Evolutionary conservation across 306 rosid genomes (phyloP).

Genomic region (Begonia fuchsioides): DNA sequence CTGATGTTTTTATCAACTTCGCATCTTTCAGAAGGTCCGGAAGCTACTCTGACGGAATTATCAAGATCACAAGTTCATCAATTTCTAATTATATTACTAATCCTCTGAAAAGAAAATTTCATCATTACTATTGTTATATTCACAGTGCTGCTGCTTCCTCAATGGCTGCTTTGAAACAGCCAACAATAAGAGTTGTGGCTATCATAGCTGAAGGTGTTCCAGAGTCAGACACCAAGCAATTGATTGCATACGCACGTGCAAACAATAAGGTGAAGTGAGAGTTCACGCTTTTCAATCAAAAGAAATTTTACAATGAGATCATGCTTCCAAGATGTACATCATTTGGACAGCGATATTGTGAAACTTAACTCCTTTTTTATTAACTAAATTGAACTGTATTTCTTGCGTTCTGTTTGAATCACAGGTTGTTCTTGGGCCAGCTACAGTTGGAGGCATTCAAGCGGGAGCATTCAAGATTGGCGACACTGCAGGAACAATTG

Average conservation of each 20-base stretch:
- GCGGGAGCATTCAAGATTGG: conserved; percentile 99
- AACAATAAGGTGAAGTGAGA: conserved; percentile 66
- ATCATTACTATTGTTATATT: conserved; percentile 6
- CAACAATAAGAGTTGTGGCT: conserved; percentile 90
- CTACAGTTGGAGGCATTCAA: conserved; percentile 98
- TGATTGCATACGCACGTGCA: conserved; percentile 88
- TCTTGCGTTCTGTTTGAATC: conserved; percentile 3
- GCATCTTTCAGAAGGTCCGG: conserved; percentile 88
- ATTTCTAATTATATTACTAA: neutral
- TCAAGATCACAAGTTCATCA: neutral
- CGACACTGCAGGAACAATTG: conserved; percentile 98
- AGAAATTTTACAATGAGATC: neutral
- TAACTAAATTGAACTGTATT: neutral
- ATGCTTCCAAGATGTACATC: neutral
- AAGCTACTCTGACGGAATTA: neutral
- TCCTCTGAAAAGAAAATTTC: no score
- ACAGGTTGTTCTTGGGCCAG: conserved; percentile 94
- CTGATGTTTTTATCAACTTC: conserved; percentile 96
- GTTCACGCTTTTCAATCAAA: conserved; percentile 1
- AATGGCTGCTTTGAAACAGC: conserved; percentile 78
- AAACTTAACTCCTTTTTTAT: neutral
- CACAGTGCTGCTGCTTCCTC: conserved; percentile 98
- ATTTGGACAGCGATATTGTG: neutral
- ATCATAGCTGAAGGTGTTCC: conserved; percentile 99
- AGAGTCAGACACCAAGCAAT: conserved; percentile 77